Percentiles rank a stretch among this genome's conserved stretches.
Evolutionary conservation across 2,329 filamentous ascomycete species (phyloP).

Genomic region (Anisogramma anomala): DNA sequence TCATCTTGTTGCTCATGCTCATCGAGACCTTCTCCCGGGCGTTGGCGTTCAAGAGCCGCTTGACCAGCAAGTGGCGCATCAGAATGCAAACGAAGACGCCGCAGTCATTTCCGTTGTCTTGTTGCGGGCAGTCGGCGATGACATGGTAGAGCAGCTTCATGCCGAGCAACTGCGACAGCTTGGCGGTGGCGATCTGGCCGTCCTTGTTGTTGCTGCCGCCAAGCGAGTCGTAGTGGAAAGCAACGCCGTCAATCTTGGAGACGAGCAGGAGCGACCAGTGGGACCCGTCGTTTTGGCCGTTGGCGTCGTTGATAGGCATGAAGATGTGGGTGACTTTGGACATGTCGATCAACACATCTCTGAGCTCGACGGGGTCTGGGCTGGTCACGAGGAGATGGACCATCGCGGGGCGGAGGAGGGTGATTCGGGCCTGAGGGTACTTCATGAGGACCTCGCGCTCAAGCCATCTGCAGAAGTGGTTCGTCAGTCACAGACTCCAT

Average conservation of each 20-base stretch:
- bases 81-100: slow-evolving; percentile 92
- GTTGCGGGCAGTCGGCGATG: slow-evolving; percentile 75
- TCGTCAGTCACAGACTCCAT: slow-evolving; percentile 6
- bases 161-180: slow-evolving; percentile 57
- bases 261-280: slow-evolving; percentile 95
- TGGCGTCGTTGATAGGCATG: slow-evolving; percentile 85
- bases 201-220: slow-evolving; percentile 63
- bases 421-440: slow-evolving; percentile 74
- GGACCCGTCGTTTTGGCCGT: slow-evolving; percentile 62
- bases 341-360: slow-evolving; percentile 71
- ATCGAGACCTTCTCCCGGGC: slow-evolving; percentile 82
- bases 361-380: slow-evolving; percentile 41
- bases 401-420: slow-evolving; percentile 86
- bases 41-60: slow-evolving; percentile 67
- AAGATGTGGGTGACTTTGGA: slow-evolving; percentile 78
- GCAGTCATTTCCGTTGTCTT: slow-evolving; percentile 87
- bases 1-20: slow-evolving; percentile 76
- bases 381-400: slow-evolving; percentile 80
- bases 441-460: slow-evolving; percentile 76
- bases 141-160: slow-evolving; percentile 64
- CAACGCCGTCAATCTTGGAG: slow-evolving; percentile 73
- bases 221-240: slow-evolving; percentile 94
- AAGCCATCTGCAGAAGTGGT: slow-evolving; percentile 47
- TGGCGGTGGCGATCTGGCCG: slow-evolving; percentile 56
- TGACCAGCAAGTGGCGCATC: slow-evolving; percentile 88